Evolutionary conservation across 2,329 filamentous ascomycete species (phyloP).

Genomic region (Calonectria honghensis): DNA sequence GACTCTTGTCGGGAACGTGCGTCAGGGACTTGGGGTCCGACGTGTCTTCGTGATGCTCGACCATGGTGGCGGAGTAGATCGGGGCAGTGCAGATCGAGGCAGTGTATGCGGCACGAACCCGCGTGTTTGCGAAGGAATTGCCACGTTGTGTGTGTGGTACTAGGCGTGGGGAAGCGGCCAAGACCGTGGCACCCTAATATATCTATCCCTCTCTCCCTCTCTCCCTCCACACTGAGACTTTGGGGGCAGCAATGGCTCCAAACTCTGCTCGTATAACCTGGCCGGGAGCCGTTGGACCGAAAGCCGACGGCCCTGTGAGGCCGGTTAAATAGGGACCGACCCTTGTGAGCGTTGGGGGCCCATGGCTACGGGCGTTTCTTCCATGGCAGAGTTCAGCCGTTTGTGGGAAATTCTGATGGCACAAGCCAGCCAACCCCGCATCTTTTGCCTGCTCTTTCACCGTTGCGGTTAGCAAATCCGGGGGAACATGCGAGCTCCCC

Average conservation of each 20-base stretch:
- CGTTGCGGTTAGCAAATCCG: constrained; percentile 9
- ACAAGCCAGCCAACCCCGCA: constrained; percentile 19
- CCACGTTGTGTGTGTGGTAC: not conserved
- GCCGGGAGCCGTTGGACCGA: constrained; percentile 1
- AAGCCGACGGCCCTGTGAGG: constrained; percentile 7
- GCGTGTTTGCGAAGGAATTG: constrained; percentile 3
- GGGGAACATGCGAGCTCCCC: constrained; percentile 30
- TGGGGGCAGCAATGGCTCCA: not conserved
- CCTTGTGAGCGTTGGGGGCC: constrained; percentile 7
- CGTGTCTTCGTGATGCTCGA: constrained; percentile 44
- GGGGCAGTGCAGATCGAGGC: constrained; percentile 23
- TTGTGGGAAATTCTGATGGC: constrained; percentile 31
- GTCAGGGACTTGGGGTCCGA: constrained; percentile 37
- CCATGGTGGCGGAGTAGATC: constrained; percentile 35
- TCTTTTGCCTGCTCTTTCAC: not conserved
- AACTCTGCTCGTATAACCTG: not conserved
- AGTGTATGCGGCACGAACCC: constrained; percentile 14
- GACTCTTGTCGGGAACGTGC: constrained; percentile 9
- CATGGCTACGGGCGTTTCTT: not conserved
- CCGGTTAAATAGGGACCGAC: constrained; percentile 31
- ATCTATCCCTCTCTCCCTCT: not conserved
- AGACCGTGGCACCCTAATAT: not conserved
- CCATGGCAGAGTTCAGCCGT: constrained; percentile 17
- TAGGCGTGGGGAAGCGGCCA: not conserved
- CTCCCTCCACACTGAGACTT: not conserved